phyloP scores from a whole-genome alignment of 164 flowering plant species.

The Vitis amurensis region DNA sequence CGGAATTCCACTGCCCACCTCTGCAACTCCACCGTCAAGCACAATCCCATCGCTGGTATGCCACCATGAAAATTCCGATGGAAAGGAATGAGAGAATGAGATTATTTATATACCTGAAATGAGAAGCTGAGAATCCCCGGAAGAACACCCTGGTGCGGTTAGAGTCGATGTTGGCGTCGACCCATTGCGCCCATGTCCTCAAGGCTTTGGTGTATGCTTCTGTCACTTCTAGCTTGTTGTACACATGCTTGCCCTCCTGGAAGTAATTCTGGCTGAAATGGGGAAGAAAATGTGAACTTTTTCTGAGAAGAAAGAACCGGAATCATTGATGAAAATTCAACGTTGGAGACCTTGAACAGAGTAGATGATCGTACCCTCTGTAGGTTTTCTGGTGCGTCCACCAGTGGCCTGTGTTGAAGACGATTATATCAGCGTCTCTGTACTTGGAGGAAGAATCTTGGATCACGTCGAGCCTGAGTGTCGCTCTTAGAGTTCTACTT shows the following conservation, averaged over 20 bases:
- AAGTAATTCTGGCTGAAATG: conserved; percentile 40
- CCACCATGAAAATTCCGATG: neutral
- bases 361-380: conserved; percentile 33
- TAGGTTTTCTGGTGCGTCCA: conserved; percentile 63
- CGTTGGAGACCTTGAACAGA: too few species aligned
- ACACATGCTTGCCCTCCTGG: conserved; percentile 59
- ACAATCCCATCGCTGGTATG: neutral
- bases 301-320: neutral
- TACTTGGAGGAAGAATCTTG: conserved; percentile 29
- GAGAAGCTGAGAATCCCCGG: conserved; percentile 55
- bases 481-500: conserved; percentile 29
- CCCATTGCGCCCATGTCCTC: conserved; percentile 66
- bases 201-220: conserved; percentile 55
- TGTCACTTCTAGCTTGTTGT: conserved; percentile 30
- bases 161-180: conserved; percentile 43
- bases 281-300: neutral
- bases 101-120: conserved; percentile 40
- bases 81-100: neutral
- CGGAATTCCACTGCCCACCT: conserved; percentile 71
- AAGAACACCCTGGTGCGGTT: conserved; percentile 49
- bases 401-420: conserved; percentile 70
- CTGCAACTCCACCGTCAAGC: conserved; percentile 20
- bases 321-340: neutral
- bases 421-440: conserved; percentile 44
- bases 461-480: conserved; percentile 53